Base-by-base conservation (phyloP, 371 early-diverging fungal genomes). In the Basidiobolus heterosporus region DNA sequence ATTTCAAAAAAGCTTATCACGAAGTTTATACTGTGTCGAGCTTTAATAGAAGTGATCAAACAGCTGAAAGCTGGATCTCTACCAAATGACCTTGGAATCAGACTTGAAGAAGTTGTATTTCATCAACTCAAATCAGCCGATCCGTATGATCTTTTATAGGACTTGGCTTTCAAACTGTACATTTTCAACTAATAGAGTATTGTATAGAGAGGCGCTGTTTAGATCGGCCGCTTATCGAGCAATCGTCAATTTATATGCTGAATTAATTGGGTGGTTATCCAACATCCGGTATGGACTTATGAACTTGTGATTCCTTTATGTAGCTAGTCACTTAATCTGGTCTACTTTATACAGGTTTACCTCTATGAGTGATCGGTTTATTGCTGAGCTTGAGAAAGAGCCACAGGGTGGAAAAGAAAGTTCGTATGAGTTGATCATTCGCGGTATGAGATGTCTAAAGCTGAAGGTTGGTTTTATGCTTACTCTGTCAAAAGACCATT, bases 81-180 rank as follows among this genome's bases (percentile, higher is more conserved):
- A 21, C 76, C 82, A 3, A 80, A 86, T 30, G 88, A 88, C 37
- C 63, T 90, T n/a, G 95, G 89, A 0, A 77, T 74, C 36, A 82
- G 84, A 45, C 63, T 94, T 22, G 97, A 94, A 59, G 88, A 89
- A 53, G 77, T 91, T 39, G 84, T 90, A 18, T 94, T 96, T 59
- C 78, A 70, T 19, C 94, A 92, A 57, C 58, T 94, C 37, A 78
- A 77, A 50, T 79, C 80, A 46, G 77, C 82, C 4, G 87, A 91
- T 57, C 88, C 91, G 88, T 89, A 75, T 70, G 81, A 4, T 1
- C 23, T 38, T n/a, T 0, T 19, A 41, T 22, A 41, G 21, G 16
- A 30, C 16, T 43, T 11, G 38, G 8, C 0, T 21, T n/a, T 45
- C 41, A 9, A 6, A 6, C 20, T 46, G 1, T 15, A 13, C 20